Conservation (phyloP, 176 grass and related monocot species). For the Musa acuminata region DNA sequence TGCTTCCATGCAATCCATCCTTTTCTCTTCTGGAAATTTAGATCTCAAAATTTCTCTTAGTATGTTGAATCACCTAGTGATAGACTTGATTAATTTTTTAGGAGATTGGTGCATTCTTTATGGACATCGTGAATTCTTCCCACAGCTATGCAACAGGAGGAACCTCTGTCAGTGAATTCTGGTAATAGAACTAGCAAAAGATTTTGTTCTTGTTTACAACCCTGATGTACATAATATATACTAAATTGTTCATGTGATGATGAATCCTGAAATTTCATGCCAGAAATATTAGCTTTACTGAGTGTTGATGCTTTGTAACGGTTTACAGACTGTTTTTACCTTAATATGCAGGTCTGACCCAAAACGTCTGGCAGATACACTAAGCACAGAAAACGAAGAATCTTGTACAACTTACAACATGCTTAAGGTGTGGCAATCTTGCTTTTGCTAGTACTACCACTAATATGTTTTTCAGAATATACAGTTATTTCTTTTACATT, state of each 20-base stretch:
- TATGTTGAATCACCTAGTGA: neutral
- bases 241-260: neutral
- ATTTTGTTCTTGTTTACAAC: neutral
- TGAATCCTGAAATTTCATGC: neutral
- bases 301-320: neutral
- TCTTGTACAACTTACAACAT: conserved; percentile 96
- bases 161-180: conserved; percentile 86
- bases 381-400: conserved; percentile 77
- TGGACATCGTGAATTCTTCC: conserved; percentile 84
- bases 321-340: neutral
- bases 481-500: neutral
- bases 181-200: conserved; percentile 31
- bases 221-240: neutral
- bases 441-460: neutral
- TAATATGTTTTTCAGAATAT: neutral
- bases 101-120: conserved; percentile 77
- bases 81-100: conserved; percentile 15
- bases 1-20: no score
- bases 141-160: conserved; percentile 84
- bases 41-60: no score
- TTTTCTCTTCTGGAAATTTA: no score
- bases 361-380: conserved; percentile 51
- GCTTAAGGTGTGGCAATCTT: conserved; percentile 63
- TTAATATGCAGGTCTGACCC: conserved; percentile 47
- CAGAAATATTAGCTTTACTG: neutral